These are phyloP conservation scores for Linnemannia exigua DNA, from an alignment of 192 early-diverging fungal species.

Conservation along the genomic window DNA sequence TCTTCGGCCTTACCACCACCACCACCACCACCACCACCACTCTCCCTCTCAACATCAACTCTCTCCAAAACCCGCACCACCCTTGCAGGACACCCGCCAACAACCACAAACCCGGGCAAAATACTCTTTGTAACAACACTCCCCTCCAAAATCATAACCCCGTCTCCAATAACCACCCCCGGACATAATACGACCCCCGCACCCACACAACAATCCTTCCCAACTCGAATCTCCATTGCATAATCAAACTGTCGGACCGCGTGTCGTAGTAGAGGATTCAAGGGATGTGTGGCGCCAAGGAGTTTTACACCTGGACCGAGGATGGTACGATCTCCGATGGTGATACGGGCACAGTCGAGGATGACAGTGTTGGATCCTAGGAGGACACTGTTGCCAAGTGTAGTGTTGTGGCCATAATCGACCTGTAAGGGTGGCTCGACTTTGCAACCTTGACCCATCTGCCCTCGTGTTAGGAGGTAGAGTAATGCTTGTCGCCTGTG, in stretches of 20 bases:
- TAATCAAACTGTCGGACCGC: slow-evolving; percentile 21
- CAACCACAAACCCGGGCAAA: slow-evolving; percentile 75
- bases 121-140: slow-evolving; percentile 88
- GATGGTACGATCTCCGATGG: slow-evolving; percentile 75
- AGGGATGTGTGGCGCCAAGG: slow-evolving; percentile 75
- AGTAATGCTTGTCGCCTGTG: background rate
- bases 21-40: background rate
- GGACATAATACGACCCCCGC: slow-evolving; percentile 79
- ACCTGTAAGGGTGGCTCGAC: slow-evolving; percentile 74
- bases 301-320: slow-evolving; percentile 79
- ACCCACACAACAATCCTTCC: slow-evolving; percentile 87
- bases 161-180: slow-evolving; percentile 85
- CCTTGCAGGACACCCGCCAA: slow-evolving; percentile 84
- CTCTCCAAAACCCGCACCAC: slow-evolving; percentile 62
- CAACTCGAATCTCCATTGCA: slow-evolving; percentile 65
- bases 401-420: slow-evolving; percentile 81
- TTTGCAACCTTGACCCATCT: slow-evolving; percentile 57
- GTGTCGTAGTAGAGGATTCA: slow-evolving; percentile 61
- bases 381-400: slow-evolving; percentile 71
- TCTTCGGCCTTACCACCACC: background rate
- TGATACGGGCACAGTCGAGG: slow-evolving; percentile 76
- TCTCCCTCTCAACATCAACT: background rate
- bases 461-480: background rate
- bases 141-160: slow-evolving; percentile 74
- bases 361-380: slow-evolving; percentile 40